phyloP scores from a whole-genome alignment of 208 protist species.

The Tritrichomonas musculus region DNA sequence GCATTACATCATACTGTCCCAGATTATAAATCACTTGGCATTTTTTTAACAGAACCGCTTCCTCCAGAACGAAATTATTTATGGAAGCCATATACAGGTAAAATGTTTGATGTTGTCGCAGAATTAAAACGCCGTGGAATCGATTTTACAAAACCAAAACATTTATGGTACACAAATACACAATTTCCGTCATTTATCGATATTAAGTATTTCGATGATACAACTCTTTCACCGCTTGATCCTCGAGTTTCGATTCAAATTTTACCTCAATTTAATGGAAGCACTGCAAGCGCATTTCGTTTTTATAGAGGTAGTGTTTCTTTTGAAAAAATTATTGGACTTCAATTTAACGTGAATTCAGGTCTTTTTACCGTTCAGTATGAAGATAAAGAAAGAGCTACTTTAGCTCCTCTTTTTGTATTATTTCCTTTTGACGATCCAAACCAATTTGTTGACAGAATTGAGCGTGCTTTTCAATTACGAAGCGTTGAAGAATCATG shows the following conservation, averaged over 20 bases:
- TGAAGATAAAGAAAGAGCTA: not conserved
- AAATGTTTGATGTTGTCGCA: not conserved
- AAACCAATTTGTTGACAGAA: not conserved
- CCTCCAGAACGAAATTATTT: not conserved
- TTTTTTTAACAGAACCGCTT: slow-evolving; percentile 20
- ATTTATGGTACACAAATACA: slow-evolving; percentile 33
- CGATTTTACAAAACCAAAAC: not conserved
- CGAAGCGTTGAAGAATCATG: slow-evolving; percentile 25
- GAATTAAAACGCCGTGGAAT: slow-evolving; percentile 24
- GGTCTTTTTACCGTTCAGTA: not conserved
- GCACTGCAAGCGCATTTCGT: not conserved
- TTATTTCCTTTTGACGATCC: slow-evolving; percentile 20
- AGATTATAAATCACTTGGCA: slow-evolving; percentile 32
- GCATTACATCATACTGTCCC: not conserved
- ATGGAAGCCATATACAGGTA: not conserved
- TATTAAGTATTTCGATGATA: slow-evolving; percentile 33
- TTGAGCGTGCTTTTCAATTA: not conserved
- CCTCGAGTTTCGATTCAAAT: not conserved
- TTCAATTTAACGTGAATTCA: not conserved
- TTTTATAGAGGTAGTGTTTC: not conserved
- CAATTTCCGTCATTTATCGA: slow-evolving; percentile 22
- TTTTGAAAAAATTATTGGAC: not conserved
- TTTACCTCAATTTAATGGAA: not conserved
- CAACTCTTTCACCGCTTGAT: not conserved
- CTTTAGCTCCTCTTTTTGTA: not conserved